Base-by-base conservation (phyloP, 2,329 filamentous ascomycete genomes). In the Colletotrichum plurivorum region DNA sequence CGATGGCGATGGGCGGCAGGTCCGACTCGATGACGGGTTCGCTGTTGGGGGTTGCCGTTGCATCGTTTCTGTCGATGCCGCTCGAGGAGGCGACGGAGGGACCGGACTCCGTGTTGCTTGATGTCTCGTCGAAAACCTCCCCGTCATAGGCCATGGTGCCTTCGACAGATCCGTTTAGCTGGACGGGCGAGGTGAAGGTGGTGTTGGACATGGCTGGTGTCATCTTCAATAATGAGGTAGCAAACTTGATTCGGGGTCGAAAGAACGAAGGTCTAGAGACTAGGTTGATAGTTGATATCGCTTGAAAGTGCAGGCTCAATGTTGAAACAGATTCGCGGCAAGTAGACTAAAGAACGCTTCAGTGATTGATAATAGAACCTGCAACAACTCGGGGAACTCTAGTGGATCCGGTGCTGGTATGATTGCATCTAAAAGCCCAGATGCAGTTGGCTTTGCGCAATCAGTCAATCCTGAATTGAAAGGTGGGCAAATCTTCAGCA, bases 1-100 rank as follows among this genome's bases (percentile, higher is more conserved):
- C 74, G 20, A 85, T 76, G 39, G 83, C 84, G 27, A 85, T 78
- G 31, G 73, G 74, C 5, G 84, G 0, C 81, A 68, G 1, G 72
- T 60, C 13, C 6, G 15, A 18, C 45, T 48, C 45, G 15, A 48
- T 15, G 7, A 18, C 45, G 5, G 45, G 45, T 12, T 48, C 45
- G 45, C 45, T 48, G 45, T 48, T 48, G 45, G 45, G 45, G 3
- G 45, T 48, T 5, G n/a, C 45, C 45, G 45, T 48, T 2, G 45
- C n/a, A 16, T 48, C 15, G n/a, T 48, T 48, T n/a, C 45, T 18
- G n/a, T 48, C 45, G 2, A 48, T 16, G n/a, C 15, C 45, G 45
- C 15, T 16, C 2, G 45, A 48, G 74, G 56, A 10, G 73, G 66
- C 25, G 74, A 73, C 53, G 77, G 77, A 5, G 73, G 74, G 71